Evolutionary conservation across 768 basidiomycete genomes (phyloP), one percentile per base, ranked within the genome.

Genomic region (Tephrocybe rancida): DNA sequence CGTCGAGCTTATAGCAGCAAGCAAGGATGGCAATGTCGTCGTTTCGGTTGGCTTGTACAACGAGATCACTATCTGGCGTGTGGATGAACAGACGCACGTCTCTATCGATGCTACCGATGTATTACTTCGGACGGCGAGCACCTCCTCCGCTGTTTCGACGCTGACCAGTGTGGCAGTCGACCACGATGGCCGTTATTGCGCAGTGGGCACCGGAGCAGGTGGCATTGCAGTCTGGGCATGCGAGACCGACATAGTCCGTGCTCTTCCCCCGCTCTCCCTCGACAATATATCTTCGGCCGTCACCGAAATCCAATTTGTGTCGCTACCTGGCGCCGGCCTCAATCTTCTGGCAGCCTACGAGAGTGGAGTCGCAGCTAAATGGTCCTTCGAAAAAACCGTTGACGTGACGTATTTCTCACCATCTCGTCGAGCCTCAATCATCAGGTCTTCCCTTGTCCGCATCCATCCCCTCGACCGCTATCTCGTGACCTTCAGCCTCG

Each of bases 41-140:
- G 81, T 86, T 14, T 85, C 87, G 3, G 84, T 93, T 27, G 90
- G 90, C 5, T 65, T 92, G 48, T 85, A 88, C 61, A 92, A 91
- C 63, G 88, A 92, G 65, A 73, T 95, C 35, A 77, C 77, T 48
- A 72, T 92, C 8, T 92, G 90, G 90, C 75, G 78, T 32, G 71
- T 73, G 48, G 77, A 77, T 37, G 65, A 62, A 19, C 67, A 74
- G 35, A 62, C 70, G 8, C 72, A 79, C 52, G 56, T 77, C 11
- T 58, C 70, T 7, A 74, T 90, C 55, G 82, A 86, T 59, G 78
- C 80, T 5, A 70, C 74, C 11, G 77, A 81, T 30, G 65, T 82
- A 18, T 69, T 87, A n/a, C 66, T 83, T 41, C 72, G 78, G 41
- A 69, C 67, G 59, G 72, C 80, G 18, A 80, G 75, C 63, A 75